Evolutionary conservation across 805 yeast species (phyloP), one percentile per base, ranked within the genome.

Genomic region (Saccharomycopsis guyanensis): DNA sequence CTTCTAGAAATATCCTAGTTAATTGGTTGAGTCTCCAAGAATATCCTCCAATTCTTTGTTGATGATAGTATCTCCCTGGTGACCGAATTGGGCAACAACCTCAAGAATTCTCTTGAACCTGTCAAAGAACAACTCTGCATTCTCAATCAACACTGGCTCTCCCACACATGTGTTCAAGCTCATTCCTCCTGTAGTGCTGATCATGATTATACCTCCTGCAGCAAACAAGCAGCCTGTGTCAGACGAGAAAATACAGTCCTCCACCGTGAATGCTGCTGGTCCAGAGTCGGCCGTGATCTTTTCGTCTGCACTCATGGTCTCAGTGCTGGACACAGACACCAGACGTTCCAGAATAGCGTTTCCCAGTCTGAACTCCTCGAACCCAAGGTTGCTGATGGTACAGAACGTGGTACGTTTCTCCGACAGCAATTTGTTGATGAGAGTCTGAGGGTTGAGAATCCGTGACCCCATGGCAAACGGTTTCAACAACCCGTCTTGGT

Each of bases 141-240:
- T 16, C 4, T 24, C 43, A 5, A 12, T 25, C 12, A 40, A 23
- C 24, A 16, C 31, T 27, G 43, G 43, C 15, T 40, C 43, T 6
- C 33, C n/a, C 3, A 29, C 32, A 24, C 36, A 23, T 13, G 19
- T 31, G 22, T n/a, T 19, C 23, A 40, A 24, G 6, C 23, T 22
- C 43, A 40, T 40, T 5, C 36, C 43, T 3, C 19, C 18, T 7
- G 12, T 19, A 5, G 36, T 27, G 38, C 36, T 27, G n/a, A 19
- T 12, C 36, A 40, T 16, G 8, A 27, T 31, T 22, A 40, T 29
- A 4, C 34, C 43, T 10, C 20, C 19, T 4, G 31, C 35, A 3
- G 31, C 43, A 40, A 40, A 40, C 35, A 40, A 40, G 24, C 20
- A 15, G 15, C 43, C 43, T 29, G 36, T 27, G 24, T 40, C 43